Evolutionary conservation across 805 yeast genomes (phyloP), one percentile per base, ranked within the genome.

Genomic region (Ogataea zsoltii): DNA sequence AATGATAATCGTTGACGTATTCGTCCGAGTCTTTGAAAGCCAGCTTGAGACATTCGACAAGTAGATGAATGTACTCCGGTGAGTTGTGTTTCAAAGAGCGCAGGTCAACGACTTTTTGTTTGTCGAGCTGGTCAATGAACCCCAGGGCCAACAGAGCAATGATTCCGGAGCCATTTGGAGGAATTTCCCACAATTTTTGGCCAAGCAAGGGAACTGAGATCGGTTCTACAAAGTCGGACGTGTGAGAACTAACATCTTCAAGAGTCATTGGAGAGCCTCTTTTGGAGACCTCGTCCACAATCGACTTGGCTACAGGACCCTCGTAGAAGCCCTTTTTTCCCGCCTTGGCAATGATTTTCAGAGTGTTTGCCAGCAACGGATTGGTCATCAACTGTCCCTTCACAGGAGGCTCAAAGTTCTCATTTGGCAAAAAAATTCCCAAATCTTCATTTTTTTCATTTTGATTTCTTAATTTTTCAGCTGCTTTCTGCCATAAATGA

Each of bases 101-200:
- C 33, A 84, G 57, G 41, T 79, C 71, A n/a, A 73, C 62, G 14
- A 56, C 58, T 3, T 77, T 76, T 14, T 57, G 48, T 14, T 66
- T 67, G 26, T 78, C 79, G 47, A 87, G 69, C 30, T 77, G 76
- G 53, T 73, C 74, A 50, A 87, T 74, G 35, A 83, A 70, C 0
- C 92, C 94, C 40, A 85, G 63, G 0, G 92, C 82, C 14, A 85
- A 66, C 40, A 87, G 67, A 0, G 91, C 94, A 36, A 87, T 86
- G 12, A 87, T 64, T 7, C 95, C 95, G 43, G 87, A 88, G 3
- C 92, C 88, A 62, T 82, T 86, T 12, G 96, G 96, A 10, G 96
- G 94, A 50, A 86, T 81, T 61, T 87, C 94, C 88, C 91, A 83
- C 19, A 87, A 69, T 23, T 71, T 74, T 39, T 74, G 70, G 10